Conservation (phyloP, 225 moss, liverwort and hornwort species). For the Thuidium tamariscinum region DNA sequence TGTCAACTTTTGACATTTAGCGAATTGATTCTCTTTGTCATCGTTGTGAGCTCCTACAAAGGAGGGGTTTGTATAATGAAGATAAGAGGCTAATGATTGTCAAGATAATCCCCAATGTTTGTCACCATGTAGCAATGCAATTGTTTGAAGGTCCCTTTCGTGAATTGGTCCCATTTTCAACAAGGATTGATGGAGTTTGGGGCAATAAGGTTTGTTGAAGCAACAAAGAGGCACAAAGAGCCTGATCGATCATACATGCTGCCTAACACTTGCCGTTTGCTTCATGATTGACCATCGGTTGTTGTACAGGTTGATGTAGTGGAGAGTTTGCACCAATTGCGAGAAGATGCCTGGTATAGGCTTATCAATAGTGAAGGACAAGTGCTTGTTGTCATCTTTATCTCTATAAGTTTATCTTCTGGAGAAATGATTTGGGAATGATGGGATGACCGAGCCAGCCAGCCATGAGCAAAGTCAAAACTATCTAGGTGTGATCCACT, state of each 20-base stretch:
- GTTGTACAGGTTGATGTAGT: not conserved
- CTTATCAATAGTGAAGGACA: accelerated
- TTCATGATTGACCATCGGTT: not conserved
- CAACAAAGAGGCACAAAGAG: not conserved
- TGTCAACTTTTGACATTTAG: not conserved
- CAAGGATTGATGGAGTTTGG: not conserved
- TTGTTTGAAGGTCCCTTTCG: not conserved
- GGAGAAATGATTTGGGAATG: not conserved
- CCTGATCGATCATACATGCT: accelerated
- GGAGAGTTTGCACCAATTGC: not conserved
- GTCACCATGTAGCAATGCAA: not conserved
- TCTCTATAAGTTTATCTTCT: not conserved
- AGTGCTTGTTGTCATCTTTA: not conserved
- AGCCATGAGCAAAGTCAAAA: slow-evolving; percentile 84
- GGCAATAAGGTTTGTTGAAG: not conserved
- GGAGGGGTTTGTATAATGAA: not conserved
- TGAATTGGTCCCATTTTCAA: not conserved
- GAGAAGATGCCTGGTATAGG: not conserved
- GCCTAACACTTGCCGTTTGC: accelerated
- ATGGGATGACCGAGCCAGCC: slow-evolving; percentile 6
- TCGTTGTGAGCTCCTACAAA: not conserved
- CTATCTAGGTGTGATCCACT: slow-evolving; percentile 40
- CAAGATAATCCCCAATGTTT: accelerated
- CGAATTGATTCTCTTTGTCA: not conserved
- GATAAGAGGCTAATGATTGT: not conserved